Percentiles rank a stretch among this genome's conserved stretches.
These are phyloP conservation scores for Paraphoma chrysanthemicola DNA, from an alignment of 2,329 filamentous ascomycete species.

Conservation along the genomic window DNA sequence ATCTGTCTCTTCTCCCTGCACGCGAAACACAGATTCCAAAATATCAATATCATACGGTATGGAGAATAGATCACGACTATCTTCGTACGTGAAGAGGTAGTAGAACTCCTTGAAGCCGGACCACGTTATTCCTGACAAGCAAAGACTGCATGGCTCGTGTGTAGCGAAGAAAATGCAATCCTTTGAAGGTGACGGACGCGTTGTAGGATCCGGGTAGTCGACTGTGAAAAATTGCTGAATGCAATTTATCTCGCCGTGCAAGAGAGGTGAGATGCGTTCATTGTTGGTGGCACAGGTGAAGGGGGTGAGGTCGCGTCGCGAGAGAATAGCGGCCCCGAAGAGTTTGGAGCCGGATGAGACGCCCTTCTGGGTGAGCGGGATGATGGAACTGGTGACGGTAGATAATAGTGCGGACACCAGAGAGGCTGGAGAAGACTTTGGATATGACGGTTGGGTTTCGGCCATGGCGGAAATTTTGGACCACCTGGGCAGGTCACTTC, in stretches of 20 bases:
- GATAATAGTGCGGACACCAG: slow-evolving; percentile 13
- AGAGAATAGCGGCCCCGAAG: slow-evolving; percentile 64
- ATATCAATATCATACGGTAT: slow-evolving; percentile 67
- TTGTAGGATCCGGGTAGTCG: slow-evolving; percentile 36
- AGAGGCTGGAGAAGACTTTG: neutral
- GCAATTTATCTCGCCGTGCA: slow-evolving; percentile 68
- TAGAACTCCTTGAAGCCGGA: slow-evolving; percentile 64
- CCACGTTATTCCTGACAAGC: slow-evolving; percentile 65
- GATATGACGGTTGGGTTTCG: neutral
- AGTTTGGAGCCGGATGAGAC: slow-evolving; percentile 63
- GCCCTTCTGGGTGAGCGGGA: slow-evolving; percentile 59
- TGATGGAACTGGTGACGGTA: slow-evolving; percentile 52
- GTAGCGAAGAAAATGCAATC: slow-evolving; percentile 66
- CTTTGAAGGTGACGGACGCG: slow-evolving; percentile 48
- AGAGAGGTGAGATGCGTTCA: slow-evolving; percentile 61
- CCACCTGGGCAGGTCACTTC: too few relatives aligned
- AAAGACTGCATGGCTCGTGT: slow-evolving; percentile 66
- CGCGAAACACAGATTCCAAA: slow-evolving; percentile 62
- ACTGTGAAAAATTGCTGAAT: slow-evolving; percentile 63
- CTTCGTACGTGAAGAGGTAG: slow-evolving; percentile 66
- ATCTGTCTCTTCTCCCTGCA: slow-evolving; percentile 44
- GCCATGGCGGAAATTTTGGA: slow-evolving; percentile 6
- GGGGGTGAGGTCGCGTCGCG: slow-evolving; percentile 50
- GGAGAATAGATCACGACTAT: slow-evolving; percentile 62
- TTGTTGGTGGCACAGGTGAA: slow-evolving; percentile 64